Evolutionary conservation across 2,329 filamentous ascomycete genomes (phyloP), one percentile per base, ranked within the genome.

Genomic region (Zymoseptoria tritici): DNA sequence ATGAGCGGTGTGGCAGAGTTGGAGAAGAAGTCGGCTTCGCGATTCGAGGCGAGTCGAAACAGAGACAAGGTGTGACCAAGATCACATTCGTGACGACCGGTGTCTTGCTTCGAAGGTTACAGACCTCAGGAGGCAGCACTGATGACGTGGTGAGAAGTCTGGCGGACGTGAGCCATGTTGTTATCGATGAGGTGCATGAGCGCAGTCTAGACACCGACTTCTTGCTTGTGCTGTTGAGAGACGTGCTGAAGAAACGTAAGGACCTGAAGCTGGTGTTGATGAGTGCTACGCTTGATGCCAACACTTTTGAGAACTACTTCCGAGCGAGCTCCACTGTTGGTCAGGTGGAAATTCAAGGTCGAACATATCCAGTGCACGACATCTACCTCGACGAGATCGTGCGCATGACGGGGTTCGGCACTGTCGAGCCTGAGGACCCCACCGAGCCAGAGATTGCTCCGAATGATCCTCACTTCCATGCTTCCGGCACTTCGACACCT

Each of bases 161-260:
- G 53, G 89, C 90, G 5, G 90, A 97, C 74, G 87, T 99, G 63
- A 97, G 90, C 66, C 94, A 99, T 72, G 85, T 99, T 7, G 89
- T 97, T 19, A 91, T 97, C 52, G 93, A 99, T 72, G 93, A 99
- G 75, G 93, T 97, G 2, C 93, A 99, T 76, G 93, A 99, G 74
- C 85, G 93, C 57, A 96, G 90, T 75, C 79, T 99, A 9, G 94
- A 97, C 70, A 97, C 92, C 0, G 93, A 99, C 72, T 97, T 99
- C 70, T 79, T 97, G 9, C 81, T 99, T 56, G 91, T 92, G 51
- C 82, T 99, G 55, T 79, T 99, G 36, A 85, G 91, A 58, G 89
- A 96, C 71, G 90, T 96, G 6, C 75, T 97, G 64, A 83, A 82
- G 60, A 80, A 81, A 65, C 83, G 89, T 54, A 87, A 85, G 67